A percentile compares a stretch with the other conserved stretches of the same genome.
Evolutionary conservation across 495 filamentous ascomycete genomes (phyloP).

Genomic region (Terfezia claveryi): DNA sequence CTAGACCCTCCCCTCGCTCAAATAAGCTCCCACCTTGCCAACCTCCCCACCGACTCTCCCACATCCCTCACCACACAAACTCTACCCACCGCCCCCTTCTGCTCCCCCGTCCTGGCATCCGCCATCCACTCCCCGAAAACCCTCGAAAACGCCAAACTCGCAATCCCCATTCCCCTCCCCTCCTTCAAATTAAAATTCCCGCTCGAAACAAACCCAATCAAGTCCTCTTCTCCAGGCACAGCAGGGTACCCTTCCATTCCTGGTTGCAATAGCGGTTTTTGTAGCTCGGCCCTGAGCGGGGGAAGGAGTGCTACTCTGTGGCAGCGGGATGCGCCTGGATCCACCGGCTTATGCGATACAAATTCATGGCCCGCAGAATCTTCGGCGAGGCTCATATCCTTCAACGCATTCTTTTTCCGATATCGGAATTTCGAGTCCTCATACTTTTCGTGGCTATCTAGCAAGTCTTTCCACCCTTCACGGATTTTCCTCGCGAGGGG

Average conservation of each 20-base stretch:
- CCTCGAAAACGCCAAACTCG: constrained; percentile 40
- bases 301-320: neutral
- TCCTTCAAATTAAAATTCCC: constrained; percentile 65
- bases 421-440: too few species aligned
- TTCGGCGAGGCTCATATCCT: too few species aligned
- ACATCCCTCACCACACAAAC: constrained; percentile 64
- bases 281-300: constrained; percentile 6
- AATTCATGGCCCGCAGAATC: too few species aligned
- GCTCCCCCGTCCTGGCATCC: constrained; percentile 19
- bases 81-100: constrained; percentile 17
- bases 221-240: constrained; percentile 49
- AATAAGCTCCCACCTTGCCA: constrained; percentile 60
- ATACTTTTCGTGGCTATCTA: neutral
- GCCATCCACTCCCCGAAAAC: constrained; percentile 23
- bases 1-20: constrained; percentile 8
- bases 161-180: constrained; percentile 56
- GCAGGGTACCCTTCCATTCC: constrained; percentile 33
- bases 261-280: constrained; percentile 19
- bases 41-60: constrained; percentile 51
- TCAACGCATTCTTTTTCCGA: too few species aligned
- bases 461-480: neutral
- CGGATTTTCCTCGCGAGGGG: neutral
- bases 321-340: neutral
- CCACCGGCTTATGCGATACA: neutral
- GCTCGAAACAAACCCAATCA: constrained; percentile 81